Evolutionary conservation across 148 eudicot species (phyloP), one percentile per base, ranked within the genome.

Genomic region (Polygonum aviculare): DNA sequence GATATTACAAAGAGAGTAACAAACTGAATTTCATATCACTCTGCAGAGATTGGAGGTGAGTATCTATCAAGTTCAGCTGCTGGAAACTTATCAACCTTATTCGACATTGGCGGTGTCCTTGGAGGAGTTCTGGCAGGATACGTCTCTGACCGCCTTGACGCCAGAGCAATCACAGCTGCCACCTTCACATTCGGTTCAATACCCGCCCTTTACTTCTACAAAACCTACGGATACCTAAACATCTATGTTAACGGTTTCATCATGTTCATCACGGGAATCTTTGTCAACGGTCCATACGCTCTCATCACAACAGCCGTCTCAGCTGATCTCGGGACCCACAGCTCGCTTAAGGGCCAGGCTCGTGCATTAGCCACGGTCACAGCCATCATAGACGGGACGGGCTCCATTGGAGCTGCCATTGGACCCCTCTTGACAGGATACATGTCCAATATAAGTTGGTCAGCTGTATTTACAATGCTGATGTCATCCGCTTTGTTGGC

Each of bases 221-320:
- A 93, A 87, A 87, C 40, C 74, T 95, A 89, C 48, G 98, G 98
- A 3, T 84, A 83, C 79, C 18, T 79, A 14, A 92, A 92, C 70
- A 49, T 92, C 60, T 77, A 89, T 26, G 40, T 83, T 36, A 95
- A 95, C 45, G 77, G 84, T 26, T 15, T 49, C 76, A 94, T 95
- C 81, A 86, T 92, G 90, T 74, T 95, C 48, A 47, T 89, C 4
- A 80, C 96, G 0, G 98, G 98, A 33, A 63, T 90, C 85, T 89
- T 95, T 73, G 98, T 95, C 41, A 95, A 95, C 49, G 98, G 94
- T 18, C 98, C 98, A 2, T 95, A 95, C 39, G 97, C 98, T 31
- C 88, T 95, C 2, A 95, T 95, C 65, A 92, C 98, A 44, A 95
- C 98, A 0, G 98, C 98, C 0, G 97, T 95, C 16, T 95, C 98